Conservation (phyloP, 805 yeast species). For the Teunomyces atbi region DNA sequence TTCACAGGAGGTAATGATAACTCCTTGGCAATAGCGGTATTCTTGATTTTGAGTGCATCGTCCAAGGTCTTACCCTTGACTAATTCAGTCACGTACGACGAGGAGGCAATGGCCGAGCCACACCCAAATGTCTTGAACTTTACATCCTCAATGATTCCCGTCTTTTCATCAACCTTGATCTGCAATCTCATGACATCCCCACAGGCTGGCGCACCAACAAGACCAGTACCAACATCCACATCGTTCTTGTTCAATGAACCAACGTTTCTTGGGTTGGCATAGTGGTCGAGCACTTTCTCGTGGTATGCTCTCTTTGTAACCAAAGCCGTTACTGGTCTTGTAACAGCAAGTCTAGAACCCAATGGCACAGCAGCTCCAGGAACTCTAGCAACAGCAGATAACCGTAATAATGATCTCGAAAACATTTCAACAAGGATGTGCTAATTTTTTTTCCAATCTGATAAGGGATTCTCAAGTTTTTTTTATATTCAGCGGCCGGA, state of each 20-base stretch:
- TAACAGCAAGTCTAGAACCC: constrained; percentile 2
- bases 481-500: not conserved
- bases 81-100: constrained; percentile 91
- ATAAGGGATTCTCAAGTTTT: constrained; percentile 1
- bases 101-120: constrained; percentile 96
- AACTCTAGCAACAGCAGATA: constrained; percentile 9
- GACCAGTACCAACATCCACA: constrained; percentile 86
- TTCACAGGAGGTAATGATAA: constrained; percentile 95
- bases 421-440: constrained; percentile 16
- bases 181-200: constrained; percentile 99
- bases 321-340: constrained; percentile 4
- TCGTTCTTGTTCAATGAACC: constrained; percentile 84
- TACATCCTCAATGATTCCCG: constrained; percentile 91
- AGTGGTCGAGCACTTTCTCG: constrained; percentile 93
- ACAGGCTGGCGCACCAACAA: constrained; percentile 99
- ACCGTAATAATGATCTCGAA: constrained; percentile 23
- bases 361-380: not conserved
- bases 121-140: constrained; percentile 99
- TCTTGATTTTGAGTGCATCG: constrained; percentile 89
- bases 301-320: constrained; percentile 54
- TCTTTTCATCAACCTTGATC: constrained; percentile 84
- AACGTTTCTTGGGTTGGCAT: constrained; percentile 94
- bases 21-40: constrained; percentile 93
- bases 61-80: constrained; percentile 93
- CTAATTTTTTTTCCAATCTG: constrained; percentile 1